Evolutionary conservation across 768 basidiomycete species (phyloP), one percentile per base, ranked within the genome.

Genomic region (Chlorophyllum brunneum): DNA sequence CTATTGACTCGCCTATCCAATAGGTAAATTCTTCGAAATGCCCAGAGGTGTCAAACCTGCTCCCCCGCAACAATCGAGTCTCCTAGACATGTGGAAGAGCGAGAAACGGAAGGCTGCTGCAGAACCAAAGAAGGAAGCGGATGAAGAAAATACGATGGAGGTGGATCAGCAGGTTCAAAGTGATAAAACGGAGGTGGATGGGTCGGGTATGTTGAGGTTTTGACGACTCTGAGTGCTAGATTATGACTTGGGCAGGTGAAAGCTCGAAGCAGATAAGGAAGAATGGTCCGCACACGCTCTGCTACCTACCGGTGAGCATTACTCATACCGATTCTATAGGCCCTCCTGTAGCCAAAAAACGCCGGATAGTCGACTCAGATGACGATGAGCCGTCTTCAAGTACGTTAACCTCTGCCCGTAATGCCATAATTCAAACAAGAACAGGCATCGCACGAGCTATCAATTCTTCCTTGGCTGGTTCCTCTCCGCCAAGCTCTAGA

Each of bases 1-100:
- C 36, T 37, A 23, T 50, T 36, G 27, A 33, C 29, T 54, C 36
- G 55, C 24, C 48, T 20, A 27, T 5, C 9, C 10, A 31, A 7
- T 56, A 92, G 88, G 83, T 31, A 88, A 80, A 61, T 92, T 90
- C 73, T 82, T 91, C 50, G 72, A 76, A 53, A 87, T 90, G 86
- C 86, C 90, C 0, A 77, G 76, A 57, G 75, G 76, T 24, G 58
- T 63, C n/a, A 90, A 88, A 67, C 64, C 80, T 24, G 66, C 83
- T 2, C 85, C 86, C 0, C 81, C 85, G 5, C 88, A 89, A 53
- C 90, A 93, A 64, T 74, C 88, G n/a, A 90, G 73, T 60, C 78
- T 93, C 33, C 75, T 80, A 51, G 86, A 90, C 49, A 75, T 89
- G 72, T 92, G 88, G 87, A 46, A 46, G 13, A 75, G 72, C 8